A percentile compares a stretch with the other conserved stretches of the same genome.
phyloP scores from a whole-genome alignment of 164 flowering plant species.

The Magnolia kwangsiensis region DNA sequence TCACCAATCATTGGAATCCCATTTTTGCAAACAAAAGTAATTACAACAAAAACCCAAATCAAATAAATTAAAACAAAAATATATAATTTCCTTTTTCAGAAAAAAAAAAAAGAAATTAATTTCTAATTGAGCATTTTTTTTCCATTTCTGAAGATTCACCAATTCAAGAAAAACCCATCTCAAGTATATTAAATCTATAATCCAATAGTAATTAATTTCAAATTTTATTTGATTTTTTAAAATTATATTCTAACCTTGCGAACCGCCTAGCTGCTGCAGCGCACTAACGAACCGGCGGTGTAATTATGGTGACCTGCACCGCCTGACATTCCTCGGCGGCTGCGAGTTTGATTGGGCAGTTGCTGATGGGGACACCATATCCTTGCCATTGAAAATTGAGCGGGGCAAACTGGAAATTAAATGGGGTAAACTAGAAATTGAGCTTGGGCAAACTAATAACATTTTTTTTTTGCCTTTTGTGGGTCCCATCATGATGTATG shows the following conservation, averaged over 20 bases:
- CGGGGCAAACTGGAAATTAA: too few relatives aligned
- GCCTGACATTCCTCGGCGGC: slow-evolving; percentile 62
- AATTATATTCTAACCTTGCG: slow-evolving; percentile 46
- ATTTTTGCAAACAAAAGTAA: too few relatives aligned
- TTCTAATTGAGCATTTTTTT: too few relatives aligned
- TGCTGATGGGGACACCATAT: slow-evolving; percentile 16
- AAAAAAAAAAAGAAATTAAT: not conserved
- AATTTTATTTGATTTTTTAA: too few relatives aligned
- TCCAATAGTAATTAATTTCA: not conserved
- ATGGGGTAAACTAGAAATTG: too few relatives aligned
- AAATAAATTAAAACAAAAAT: not conserved
- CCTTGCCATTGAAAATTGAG: slow-evolving; percentile 8
- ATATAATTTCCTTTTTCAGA: not conserved
- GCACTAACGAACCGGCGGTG: slow-evolving; percentile 72
- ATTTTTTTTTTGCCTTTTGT: too few relatives aligned
- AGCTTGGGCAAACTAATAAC: too few relatives aligned
- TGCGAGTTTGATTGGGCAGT: slow-evolving; percentile 18
- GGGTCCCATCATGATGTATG: too few relatives aligned
- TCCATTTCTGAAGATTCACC: not conserved
- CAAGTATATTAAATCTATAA: not conserved
- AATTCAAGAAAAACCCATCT: not conserved
- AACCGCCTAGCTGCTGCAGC: slow-evolving; percentile 80
- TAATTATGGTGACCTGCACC: slow-evolving; percentile 92
- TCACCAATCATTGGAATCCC: too few relatives aligned
- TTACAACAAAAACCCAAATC: not conserved